These are phyloP conservation scores for Zygnema cylindricum DNA, from an alignment of 139 green algal genomes.

Conservation along the genomic window DNA sequence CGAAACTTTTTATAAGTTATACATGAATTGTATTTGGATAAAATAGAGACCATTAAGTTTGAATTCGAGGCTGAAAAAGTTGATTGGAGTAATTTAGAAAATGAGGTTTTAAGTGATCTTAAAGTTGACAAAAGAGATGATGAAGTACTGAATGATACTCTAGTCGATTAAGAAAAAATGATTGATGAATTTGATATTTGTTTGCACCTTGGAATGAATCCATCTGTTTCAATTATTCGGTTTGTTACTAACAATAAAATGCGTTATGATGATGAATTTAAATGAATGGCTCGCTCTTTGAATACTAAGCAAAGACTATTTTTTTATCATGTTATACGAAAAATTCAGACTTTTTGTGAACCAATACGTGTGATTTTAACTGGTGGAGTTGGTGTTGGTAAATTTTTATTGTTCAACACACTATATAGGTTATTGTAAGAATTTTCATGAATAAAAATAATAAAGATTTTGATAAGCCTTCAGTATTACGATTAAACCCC, in stretches of 20 bases:
- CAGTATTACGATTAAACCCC: background rate
- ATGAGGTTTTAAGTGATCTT: background rate
- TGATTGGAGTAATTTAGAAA: background rate
- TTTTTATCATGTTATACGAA: conserved; percentile 8
- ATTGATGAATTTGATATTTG: conserved; percentile 21
- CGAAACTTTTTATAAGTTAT: background rate
- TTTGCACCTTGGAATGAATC: background rate
- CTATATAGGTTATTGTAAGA: background rate
- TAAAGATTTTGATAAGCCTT: background rate
- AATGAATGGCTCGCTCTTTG: background rate
- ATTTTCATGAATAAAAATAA: background rate
- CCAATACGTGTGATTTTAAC: conserved; percentile 7
- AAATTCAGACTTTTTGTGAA: background rate
- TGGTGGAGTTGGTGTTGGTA: conserved; percentile 10
- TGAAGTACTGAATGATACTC: background rate
- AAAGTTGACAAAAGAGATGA: background rate
- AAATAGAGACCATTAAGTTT: background rate
- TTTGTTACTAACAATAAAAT: background rate
- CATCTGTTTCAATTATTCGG: background rate
- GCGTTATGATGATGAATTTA: background rate
- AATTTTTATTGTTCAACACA: background rate
- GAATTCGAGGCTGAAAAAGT: background rate
- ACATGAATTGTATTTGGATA: background rate
- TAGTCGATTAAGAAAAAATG: background rate
- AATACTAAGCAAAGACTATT: conserved; percentile 2